Conservation (phyloP, 768 basidiomycete genomes). For the Clavaria fumosa region DNA sequence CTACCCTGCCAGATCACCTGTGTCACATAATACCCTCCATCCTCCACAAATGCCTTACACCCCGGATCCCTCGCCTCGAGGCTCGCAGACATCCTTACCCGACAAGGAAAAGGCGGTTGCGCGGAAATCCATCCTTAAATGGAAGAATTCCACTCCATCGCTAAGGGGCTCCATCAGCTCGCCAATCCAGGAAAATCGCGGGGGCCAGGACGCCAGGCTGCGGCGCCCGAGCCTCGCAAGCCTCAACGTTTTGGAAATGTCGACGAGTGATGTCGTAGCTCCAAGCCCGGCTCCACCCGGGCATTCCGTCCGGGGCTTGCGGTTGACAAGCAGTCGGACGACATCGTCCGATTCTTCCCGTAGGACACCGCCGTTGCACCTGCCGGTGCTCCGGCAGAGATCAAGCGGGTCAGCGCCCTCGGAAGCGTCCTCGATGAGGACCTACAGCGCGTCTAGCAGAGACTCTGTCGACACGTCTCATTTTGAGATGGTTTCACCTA, state of each 20-base stretch:
- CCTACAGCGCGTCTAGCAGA: slow-evolving; percentile 24
- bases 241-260: too few species aligned
- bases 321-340: too few species aligned
- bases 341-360: too few species aligned
- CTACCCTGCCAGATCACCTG: not conserved
- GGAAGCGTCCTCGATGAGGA: slow-evolving; percentile 27
- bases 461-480: slow-evolving; percentile 49
- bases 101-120: slow-evolving; percentile 30
- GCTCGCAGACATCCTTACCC: slow-evolving; percentile 16
- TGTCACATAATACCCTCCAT: slow-evolving; percentile 2
- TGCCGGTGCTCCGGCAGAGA: slow-evolving; percentile 15
- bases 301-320: too few species aligned
- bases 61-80: slow-evolving; percentile 16
- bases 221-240: too few species aligned
- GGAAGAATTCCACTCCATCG: slow-evolving; percentile 43
- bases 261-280: too few species aligned
- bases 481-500: slow-evolving; percentile 50
- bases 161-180: too few species aligned
- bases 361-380: slow-evolving; percentile 13
- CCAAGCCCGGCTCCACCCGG: too few species aligned
- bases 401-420: slow-evolving; percentile 21
- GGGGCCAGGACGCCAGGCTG: too few species aligned
- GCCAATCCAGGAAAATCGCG: too few species aligned
- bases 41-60: slow-evolving; percentile 14
- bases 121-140: slow-evolving; percentile 62